Evolutionary conservation across 805 yeast species (phyloP).

Genomic region (Kodamaea lidongshanica): DNA sequence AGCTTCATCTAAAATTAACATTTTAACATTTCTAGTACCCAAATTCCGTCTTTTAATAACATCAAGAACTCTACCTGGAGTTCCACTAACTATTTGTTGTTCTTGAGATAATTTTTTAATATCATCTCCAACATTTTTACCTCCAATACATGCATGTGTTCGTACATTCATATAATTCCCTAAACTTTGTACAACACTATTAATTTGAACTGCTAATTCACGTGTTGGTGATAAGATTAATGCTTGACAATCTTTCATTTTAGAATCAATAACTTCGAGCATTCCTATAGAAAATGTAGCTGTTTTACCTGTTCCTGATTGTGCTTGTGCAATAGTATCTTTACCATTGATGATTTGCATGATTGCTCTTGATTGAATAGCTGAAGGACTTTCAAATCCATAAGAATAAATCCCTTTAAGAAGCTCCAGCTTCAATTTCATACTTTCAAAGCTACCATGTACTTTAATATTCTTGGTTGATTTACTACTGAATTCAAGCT

Average conservation of each 20-base stretch:
- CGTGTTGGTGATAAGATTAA: slow-evolving; percentile 94
- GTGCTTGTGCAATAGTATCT: slow-evolving; percentile 77
- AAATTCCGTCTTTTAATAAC: slow-evolving; percentile 89
- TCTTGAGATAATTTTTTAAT: slow-evolving; percentile 76
- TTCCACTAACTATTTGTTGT: slow-evolving; percentile 92
- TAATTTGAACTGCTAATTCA: slow-evolving; percentile 95
- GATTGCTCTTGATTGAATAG: slow-evolving; percentile 78
- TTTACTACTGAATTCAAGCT: slow-evolving; percentile 46
- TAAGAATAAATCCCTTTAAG: slow-evolving; percentile 60
- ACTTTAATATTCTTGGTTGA: slow-evolving; percentile 50
- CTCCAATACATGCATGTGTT: slow-evolving; percentile 97
- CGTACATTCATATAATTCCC: slow-evolving; percentile 87
- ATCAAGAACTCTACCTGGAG: slow-evolving; percentile 96
- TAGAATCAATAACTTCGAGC: slow-evolving; percentile 68
- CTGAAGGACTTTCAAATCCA: slow-evolving; percentile 78
- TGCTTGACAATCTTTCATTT: slow-evolving; percentile 77
- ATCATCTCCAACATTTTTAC: slow-evolving; percentile 86
- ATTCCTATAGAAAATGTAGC: slow-evolving; percentile 78
- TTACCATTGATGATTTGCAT: slow-evolving; percentile 70
- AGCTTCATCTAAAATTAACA: slow-evolving; percentile 96
- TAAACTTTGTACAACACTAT: slow-evolving; percentile 82
- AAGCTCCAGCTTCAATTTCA: slow-evolving; percentile 35
- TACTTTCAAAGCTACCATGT: slow-evolving; percentile 41
- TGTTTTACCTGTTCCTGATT: slow-evolving; percentile 89
- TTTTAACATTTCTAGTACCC: slow-evolving; percentile 76